A percentile compares a stretch with the other conserved stretches of the same genome.
Evolutionary conservation across 2,329 filamentous ascomycete species (phyloP).

Genomic region (Colletotrichum nymphaeae): DNA sequence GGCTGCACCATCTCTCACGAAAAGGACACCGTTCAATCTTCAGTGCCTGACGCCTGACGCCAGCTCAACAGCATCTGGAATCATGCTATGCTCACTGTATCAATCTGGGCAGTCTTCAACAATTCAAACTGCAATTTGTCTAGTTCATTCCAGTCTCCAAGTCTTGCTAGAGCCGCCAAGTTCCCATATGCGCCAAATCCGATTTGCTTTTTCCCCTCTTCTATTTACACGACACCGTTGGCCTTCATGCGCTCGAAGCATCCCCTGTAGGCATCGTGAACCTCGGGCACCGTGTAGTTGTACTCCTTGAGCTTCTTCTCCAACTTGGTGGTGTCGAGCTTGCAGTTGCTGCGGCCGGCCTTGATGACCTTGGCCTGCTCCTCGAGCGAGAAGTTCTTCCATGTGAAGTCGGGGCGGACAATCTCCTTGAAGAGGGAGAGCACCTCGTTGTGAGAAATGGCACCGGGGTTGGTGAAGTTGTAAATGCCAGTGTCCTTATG

Average conservation of each 20-base stretch:
- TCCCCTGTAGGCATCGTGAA: constrained; percentile 69
- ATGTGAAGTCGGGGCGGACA: constrained; percentile 68
- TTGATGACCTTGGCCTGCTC: constrained; percentile 76
- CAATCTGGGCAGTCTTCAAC: neutral
- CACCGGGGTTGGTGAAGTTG: constrained; percentile 78
- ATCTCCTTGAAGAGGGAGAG: constrained; percentile 71
- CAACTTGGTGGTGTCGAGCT: constrained; percentile 72
- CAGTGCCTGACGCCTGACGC: neutral
- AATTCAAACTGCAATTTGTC: neutral
- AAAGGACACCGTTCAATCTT: neutral
- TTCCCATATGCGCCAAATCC: constrained; percentile 11
- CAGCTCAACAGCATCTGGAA: neutral
- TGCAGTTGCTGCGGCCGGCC: constrained; percentile 74
- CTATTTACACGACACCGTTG: constrained; percentile 59
- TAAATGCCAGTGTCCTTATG: constrained; percentile 72
- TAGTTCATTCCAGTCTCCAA: neutral
- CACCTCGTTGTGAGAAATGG: constrained; percentile 79
- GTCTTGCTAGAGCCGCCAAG: neutral
- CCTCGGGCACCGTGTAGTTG: constrained; percentile 67
- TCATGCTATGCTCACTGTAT: neutral
- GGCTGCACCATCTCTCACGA: neutral
- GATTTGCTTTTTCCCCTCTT: neutral
- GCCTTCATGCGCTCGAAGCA: constrained; percentile 75
- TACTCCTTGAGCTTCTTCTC: constrained; percentile 70
- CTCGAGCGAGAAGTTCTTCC: constrained; percentile 75